phyloP scores from a whole-genome alignment of 192 early-diverging fungal genomes.

The Coemansia biformis region DNA sequence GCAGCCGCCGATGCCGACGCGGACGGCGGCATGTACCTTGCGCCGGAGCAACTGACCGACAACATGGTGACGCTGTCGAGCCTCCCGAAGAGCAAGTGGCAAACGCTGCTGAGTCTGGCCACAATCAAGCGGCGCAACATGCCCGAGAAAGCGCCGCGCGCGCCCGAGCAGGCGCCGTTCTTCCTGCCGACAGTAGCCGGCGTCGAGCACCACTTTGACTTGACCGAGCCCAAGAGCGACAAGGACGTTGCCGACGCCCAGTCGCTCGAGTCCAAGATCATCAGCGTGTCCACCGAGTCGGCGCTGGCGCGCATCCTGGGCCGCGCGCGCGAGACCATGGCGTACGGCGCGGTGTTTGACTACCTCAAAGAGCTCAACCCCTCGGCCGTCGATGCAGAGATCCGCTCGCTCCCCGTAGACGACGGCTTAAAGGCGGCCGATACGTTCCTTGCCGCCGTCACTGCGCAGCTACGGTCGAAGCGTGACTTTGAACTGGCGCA shows the following conservation, averaged over 20 bases:
- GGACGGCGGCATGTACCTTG: slow-evolving; percentile 18
- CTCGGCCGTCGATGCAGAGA: slow-evolving; percentile 78
- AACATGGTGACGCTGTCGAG: slow-evolving; percentile 82
- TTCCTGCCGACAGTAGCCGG: slow-evolving; percentile 82
- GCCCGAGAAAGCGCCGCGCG: slow-evolving; percentile 81
- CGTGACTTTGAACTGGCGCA: slow-evolving; percentile 86
- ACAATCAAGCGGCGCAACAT: slow-evolving; percentile 91
- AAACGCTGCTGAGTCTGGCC: slow-evolving; percentile 83
- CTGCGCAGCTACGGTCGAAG: slow-evolving; percentile 55
- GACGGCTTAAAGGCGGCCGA: slow-evolving; percentile 57
- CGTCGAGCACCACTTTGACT: slow-evolving; percentile 62
- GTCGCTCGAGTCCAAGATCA: slow-evolving; percentile 41
- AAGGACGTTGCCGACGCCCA: slow-evolving; percentile 12
- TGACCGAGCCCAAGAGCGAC: slow-evolving; percentile 21
- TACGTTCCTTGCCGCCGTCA: slow-evolving; percentile 63
- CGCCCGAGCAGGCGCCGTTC: slow-evolving; percentile 87
- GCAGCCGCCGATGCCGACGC: neutral
- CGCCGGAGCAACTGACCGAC: slow-evolving; percentile 62
- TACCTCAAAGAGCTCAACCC: slow-evolving; percentile 75
- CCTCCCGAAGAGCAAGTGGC: slow-evolving; percentile 82
- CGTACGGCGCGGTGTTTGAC: slow-evolving; percentile 57
- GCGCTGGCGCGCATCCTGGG: slow-evolving; percentile 4
- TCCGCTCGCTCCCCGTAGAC: slow-evolving; percentile 70
- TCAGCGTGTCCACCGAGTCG: slow-evolving; percentile 6
- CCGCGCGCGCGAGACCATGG: slow-evolving; percentile 55